These are phyloP conservation scores for Rhypophila decipiens DNA, from an alignment of 495 filamentous ascomycete genomes.

Conservation along the genomic window DNA sequence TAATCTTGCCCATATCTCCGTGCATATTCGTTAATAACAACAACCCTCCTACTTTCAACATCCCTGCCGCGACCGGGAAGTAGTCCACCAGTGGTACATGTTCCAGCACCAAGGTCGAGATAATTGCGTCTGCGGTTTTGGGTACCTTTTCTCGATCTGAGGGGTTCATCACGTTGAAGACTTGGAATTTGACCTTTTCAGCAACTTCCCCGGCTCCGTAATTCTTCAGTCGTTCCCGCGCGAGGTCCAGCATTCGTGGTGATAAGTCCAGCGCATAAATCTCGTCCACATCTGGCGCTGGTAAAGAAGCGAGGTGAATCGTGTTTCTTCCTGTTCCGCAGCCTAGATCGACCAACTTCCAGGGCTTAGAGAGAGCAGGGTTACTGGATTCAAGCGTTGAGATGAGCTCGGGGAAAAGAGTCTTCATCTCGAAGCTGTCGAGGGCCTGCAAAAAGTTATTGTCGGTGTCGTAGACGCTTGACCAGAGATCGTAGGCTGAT, in stretches of 20 bases:
- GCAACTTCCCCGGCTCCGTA: not conserved
- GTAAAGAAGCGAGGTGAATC: constrained; percentile 42
- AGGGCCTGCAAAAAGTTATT: constrained; percentile 68
- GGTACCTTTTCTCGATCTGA: not conserved
- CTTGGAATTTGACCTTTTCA: constrained; percentile 2
- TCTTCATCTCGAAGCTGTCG: constrained; percentile 53
- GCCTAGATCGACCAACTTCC: constrained; percentile 53
- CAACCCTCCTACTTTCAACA: constrained; percentile 47
- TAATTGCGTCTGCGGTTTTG: constrained; percentile 36
- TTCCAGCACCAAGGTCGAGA: constrained; percentile 65
- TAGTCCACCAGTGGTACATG: constrained; percentile 54
- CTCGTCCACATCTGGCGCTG: constrained; percentile 6
- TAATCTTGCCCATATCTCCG: constrained; percentile 56
- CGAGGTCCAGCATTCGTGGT: constrained; percentile 49
- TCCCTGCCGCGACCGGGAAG: constrained; percentile 44
- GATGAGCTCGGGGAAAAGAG: constrained; percentile 45
- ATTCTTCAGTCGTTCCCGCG: constrained; percentile 29
- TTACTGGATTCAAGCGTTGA: constrained; percentile 1
- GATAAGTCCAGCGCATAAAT: constrained; percentile 34
- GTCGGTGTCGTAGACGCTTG: constrained; percentile 57
- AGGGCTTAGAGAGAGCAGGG: constrained; percentile 11
- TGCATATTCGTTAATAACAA: constrained; percentile 71
- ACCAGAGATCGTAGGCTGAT: constrained; percentile 29
- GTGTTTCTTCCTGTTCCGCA: constrained; percentile 70
- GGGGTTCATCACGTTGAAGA: constrained; percentile 2